Percentiles rank a stretch among this genome's conserved stretches.
Evolutionary conservation across 495 filamentous ascomycete species (phyloP).

Genomic region (Neurospora tetraspora): DNA sequence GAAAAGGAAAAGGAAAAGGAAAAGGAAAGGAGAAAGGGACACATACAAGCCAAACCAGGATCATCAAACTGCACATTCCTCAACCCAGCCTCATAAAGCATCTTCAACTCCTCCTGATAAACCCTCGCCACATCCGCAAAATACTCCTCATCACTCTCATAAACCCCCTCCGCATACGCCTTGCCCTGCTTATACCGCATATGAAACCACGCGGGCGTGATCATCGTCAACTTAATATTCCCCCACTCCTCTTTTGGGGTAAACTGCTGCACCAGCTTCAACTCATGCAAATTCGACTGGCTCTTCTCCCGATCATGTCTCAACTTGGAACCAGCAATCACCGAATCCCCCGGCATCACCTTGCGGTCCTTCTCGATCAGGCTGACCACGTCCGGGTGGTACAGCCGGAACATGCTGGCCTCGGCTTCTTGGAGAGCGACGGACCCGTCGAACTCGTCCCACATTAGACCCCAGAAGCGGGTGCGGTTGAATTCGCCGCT

Average conservation of each 20-base stretch:
- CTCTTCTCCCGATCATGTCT: slow-evolving; percentile 54
- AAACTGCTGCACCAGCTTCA: slow-evolving; percentile 53
- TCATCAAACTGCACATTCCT: slow-evolving; percentile 70
- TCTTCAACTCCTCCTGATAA: slow-evolving; percentile 53
- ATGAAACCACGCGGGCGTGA: slow-evolving; percentile 64
- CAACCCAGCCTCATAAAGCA: slow-evolving; percentile 58
- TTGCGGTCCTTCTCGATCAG: slow-evolving; percentile 49
- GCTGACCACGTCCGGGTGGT: slow-evolving; percentile 71
- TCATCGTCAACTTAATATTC: slow-evolving; percentile 63
- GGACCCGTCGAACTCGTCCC: slow-evolving; percentile 60
- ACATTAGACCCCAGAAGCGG: slow-evolving; percentile 58
- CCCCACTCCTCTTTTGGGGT: slow-evolving; percentile 48
- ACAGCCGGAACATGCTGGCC: slow-evolving; percentile 58
- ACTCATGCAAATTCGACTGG: slow-evolving; percentile 56
- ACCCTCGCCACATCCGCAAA: slow-evolving; percentile 66
- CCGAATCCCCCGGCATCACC: slow-evolving; percentile 63
- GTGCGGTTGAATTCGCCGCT: slow-evolving; percentile 71
- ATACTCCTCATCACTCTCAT: slow-evolving; percentile 57
- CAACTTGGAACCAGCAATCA: slow-evolving; percentile 65
- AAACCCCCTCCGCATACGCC: slow-evolving; percentile 57
- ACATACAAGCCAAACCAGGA: slow-evolving; percentile 64
- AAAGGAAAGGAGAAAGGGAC: not conserved
- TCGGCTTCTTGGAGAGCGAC: slow-evolving; percentile 56
- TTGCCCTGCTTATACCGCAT: slow-evolving; percentile 60
- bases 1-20: not conserved